A percentile compares a stretch with the other conserved stretches of the same genome.
Evolutionary conservation across 2,329 filamentous ascomycete species (phyloP).

Genomic region (Cladophialophora bantiana): DNA sequence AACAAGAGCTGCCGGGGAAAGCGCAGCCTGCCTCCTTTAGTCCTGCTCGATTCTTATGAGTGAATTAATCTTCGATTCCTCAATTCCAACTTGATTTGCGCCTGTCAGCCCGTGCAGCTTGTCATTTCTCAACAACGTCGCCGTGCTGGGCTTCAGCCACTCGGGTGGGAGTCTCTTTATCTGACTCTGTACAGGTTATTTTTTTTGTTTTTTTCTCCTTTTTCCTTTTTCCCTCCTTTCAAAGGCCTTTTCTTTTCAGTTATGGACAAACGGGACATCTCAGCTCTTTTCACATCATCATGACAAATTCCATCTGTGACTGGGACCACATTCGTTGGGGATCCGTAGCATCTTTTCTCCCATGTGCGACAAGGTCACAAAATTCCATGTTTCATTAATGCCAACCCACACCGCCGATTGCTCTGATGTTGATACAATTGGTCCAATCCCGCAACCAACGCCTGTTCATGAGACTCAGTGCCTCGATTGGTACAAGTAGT

Average conservation of each 20-base stretch:
- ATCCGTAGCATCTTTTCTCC: conserved; percentile 23
- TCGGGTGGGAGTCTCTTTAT: background rate
- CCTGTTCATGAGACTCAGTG: background rate
- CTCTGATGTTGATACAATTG: conserved; percentile 13
- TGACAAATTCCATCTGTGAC: conserved; percentile 24
- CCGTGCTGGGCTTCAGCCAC: background rate
- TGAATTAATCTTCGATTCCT: background rate
- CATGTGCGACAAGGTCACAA: conserved; percentile 14
- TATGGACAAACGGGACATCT: conserved; percentile 22
- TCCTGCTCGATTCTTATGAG: background rate
- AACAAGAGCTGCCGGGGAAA: background rate
- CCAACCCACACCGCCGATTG: conserved; percentile 19
- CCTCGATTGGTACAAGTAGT: background rate
- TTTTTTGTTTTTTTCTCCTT: background rate
- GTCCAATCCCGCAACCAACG: background rate
- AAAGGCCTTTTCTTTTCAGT: background rate
- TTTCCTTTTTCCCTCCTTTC: background rate
- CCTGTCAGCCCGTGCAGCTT: background rate
- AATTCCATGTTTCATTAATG: conserved; percentile 8
- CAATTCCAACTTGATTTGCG: background rate
- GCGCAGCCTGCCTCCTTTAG: background rate
- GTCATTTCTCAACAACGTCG: background rate
- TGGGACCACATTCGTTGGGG: conserved; percentile 21
- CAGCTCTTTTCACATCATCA: conserved; percentile 5
- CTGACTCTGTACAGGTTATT: background rate